Evolutionary conservation across 176 grass and related monocot genomes (phyloP).

Genomic region (Stipa capillata): DNA sequence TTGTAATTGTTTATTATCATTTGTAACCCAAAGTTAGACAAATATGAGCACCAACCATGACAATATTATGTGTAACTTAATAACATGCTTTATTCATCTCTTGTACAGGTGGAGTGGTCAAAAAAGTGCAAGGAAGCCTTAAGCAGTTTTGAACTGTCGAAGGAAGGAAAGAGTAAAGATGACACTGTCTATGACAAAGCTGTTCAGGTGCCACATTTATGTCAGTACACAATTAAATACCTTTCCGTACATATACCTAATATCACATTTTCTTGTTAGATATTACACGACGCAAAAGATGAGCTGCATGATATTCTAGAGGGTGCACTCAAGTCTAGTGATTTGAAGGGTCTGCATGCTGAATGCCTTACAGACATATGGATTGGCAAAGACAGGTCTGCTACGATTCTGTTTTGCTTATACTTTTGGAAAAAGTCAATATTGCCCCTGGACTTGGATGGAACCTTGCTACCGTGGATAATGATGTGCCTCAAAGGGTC

Average conservation of each 20-base stretch:
- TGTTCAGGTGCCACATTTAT: constrained; percentile 42
- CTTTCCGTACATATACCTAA: background rate
- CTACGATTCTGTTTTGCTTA: background rate
- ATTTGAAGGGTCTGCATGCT: constrained; percentile 75
- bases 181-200: constrained; percentile 83
- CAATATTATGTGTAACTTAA: constrained; percentile 1
- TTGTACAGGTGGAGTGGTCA: constrained; percentile 62
- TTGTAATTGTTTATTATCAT: background rate
- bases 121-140: constrained; percentile 79
- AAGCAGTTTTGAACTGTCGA: constrained; percentile 41
- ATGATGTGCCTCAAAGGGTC: too few relatives aligned
- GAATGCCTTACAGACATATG: constrained; percentile 98
- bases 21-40: background rate
- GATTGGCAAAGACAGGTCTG: constrained; percentile 71
- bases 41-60: background rate
- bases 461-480: too few relatives aligned
- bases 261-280: constrained; percentile 40
- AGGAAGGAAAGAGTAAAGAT: constrained; percentile 72
- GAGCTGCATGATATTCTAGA: constrained; percentile 57
- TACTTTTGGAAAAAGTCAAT: background rate
- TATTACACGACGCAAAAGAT: constrained; percentile 80
- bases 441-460: background rate
- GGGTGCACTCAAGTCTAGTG: constrained; percentile 51
- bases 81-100: constrained; percentile 4
- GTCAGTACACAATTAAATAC: constrained; percentile 9